Percentiles rank a stretch among this genome's conserved stretches.
Conservation (phyloP, 495 filamentous ascomycete genomes). For the Penicillium steckii region DNA sequence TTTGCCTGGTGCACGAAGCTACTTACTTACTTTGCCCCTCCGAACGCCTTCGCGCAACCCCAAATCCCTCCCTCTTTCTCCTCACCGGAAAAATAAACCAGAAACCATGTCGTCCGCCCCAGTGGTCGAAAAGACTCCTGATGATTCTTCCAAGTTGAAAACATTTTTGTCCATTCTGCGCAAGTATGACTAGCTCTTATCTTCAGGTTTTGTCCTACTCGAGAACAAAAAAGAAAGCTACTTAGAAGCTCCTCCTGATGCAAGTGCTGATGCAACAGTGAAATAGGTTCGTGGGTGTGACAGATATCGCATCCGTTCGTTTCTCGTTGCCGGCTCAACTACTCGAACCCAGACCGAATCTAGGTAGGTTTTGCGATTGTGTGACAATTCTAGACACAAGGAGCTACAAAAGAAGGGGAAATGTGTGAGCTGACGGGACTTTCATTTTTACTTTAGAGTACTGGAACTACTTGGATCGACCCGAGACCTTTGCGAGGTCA, state of each 20-base stretch:
- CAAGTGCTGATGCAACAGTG: constrained; percentile 21
- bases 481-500: constrained; percentile 86
- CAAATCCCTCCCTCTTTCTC: background rate
- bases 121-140: constrained; percentile 62
- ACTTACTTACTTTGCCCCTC: background rate
- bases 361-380: constrained; percentile 51
- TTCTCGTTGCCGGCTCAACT: constrained; percentile 96
- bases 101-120: constrained; percentile 32
- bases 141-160: constrained; percentile 80
- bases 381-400: background rate
- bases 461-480: constrained; percentile 96
- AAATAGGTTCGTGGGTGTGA: constrained; percentile 83
- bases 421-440: constrained; percentile 15
- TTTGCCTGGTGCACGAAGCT: constrained; percentile 1
- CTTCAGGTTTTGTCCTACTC: background rate
- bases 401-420: too few relatives aligned
- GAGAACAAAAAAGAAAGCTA: background rate
- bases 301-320: constrained; percentile 91
- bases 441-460: too few relatives aligned
- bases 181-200: constrained; percentile 59
- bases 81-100: background rate
- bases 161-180: constrained; percentile 80
- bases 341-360: constrained; percentile 90
- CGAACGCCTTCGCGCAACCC: background rate
- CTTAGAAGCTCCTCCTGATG: background rate